Percentiles rank a stretch among this genome's conserved stretches.
These are phyloP conservation scores for Vicia sativa DNA, from an alignment of 306 rosid genomes.

Conservation along the genomic window DNA sequence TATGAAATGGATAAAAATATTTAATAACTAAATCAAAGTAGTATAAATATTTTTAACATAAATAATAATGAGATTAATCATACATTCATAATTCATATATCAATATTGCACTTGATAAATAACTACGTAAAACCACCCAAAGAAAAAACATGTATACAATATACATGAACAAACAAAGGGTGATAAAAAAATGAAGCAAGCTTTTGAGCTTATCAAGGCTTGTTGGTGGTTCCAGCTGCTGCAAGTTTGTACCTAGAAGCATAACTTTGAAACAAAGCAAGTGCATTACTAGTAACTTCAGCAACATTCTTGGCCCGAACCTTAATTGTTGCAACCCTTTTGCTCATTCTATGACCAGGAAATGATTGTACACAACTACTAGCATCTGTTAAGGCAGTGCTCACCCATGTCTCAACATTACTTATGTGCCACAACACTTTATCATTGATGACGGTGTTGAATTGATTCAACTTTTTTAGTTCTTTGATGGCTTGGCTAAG, in stretches of 20 bases:
- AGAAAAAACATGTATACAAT: constrained; percentile 46
- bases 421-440: constrained; percentile 62
- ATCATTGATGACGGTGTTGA: constrained; percentile 22
- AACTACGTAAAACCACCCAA: constrained; percentile 39
- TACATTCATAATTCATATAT: no score
- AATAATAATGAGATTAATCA: no score
- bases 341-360: constrained; percentile 53
- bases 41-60: no score
- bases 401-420: constrained; percentile 67
- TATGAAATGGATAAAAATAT: no score
- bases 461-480: constrained; percentile 32
- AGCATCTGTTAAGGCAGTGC: constrained; percentile 65
- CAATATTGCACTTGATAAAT: no score
- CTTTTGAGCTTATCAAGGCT: constrained; percentile 21
- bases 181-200: not conserved
- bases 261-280: constrained; percentile 60
- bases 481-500: constrained; percentile 54
- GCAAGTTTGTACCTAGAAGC: constrained; percentile 40
- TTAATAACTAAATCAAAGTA: no score
- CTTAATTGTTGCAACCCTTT: constrained; percentile 52
- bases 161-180: constrained; percentile 35
- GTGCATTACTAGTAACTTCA: constrained; percentile 57
- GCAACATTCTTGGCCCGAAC: constrained; percentile 65
- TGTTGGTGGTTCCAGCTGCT: constrained; percentile 19
- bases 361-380: constrained; percentile 50